These are phyloP conservation scores for Amorphotheca resinae DNA, from an alignment of 495 filamentous ascomycete genomes.

Conservation along the genomic window DNA sequence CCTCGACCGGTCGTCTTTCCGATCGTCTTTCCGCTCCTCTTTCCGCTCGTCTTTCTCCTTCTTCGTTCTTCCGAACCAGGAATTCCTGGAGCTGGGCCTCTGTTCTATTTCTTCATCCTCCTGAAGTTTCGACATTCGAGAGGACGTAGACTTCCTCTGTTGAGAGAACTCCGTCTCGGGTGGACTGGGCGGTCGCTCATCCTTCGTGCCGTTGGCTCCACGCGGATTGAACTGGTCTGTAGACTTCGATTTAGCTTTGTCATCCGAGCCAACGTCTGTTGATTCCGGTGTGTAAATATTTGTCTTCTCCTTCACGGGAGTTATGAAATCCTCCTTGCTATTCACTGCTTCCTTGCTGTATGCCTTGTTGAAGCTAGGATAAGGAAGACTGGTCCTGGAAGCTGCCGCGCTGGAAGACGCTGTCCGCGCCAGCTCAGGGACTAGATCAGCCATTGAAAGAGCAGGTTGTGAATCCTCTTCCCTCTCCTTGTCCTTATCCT, in stretches of 20 bases:
- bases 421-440: constrained; percentile 35
- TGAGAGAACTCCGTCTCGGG: constrained; percentile 43
- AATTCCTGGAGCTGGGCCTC: constrained; percentile 18
- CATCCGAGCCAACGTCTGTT: constrained; percentile 18
- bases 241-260: constrained; percentile 14
- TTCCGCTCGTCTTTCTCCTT: constrained; percentile 19
- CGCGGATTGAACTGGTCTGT: constrained; percentile 20
- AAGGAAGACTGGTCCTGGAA: constrained; percentile 52
- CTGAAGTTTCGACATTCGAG: constrained; percentile 14
- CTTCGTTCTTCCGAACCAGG: constrained; percentile 3
- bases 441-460: constrained; percentile 26
- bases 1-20: no score
- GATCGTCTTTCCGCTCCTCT: no score
- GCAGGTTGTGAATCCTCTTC: constrained; percentile 10
- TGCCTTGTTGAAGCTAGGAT: constrained; percentile 78
- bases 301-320: constrained; percentile 11
- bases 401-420: constrained; percentile 24
- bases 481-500: constrained; percentile 13
- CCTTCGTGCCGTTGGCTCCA: constrained; percentile 17
- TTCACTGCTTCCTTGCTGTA: constrained; percentile 74
- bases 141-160: constrained; percentile 18
- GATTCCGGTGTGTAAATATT: constrained; percentile 20
- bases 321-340: constrained; percentile 41
- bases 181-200: constrained; percentile 38
- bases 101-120: constrained; percentile 15